A percentile compares a stretch with the other conserved stretches of the same genome.
These are phyloP conservation scores for Cnidoscolus chayamansa DNA, from an alignment of 441 rosid species.

Conservation along the genomic window DNA sequence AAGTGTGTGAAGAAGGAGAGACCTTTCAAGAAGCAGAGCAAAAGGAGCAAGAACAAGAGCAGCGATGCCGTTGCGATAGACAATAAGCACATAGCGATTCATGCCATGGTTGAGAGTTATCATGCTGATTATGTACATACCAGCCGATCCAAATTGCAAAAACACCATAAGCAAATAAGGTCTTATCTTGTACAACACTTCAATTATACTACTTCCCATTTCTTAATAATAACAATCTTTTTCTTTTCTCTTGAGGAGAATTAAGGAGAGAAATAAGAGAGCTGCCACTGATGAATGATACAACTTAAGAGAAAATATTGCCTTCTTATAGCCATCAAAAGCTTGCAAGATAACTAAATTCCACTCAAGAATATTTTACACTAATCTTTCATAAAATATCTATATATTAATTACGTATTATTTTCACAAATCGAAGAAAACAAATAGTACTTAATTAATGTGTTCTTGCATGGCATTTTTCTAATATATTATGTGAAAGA, in stretches of 20 bases:
- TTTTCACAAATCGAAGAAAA: neutral
- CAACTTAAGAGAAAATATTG: neutral
- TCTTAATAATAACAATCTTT: neutral
- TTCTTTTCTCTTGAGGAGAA: neutral
- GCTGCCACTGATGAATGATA: slow-evolving; percentile 1
- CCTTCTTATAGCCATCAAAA: slow-evolving; percentile 16
- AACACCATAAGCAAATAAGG: slow-evolving; percentile 62
- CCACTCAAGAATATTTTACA: slow-evolving; percentile 14
- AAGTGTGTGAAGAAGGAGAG: neutral
- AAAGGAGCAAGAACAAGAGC: slow-evolving; percentile 68
- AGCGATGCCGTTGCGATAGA: slow-evolving; percentile 61
- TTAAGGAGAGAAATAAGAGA: neutral
- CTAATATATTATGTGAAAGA: neutral
- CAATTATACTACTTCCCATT: slow-evolving; percentile 7
- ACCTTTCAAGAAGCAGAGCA: slow-evolving; percentile 73
- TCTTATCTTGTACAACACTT: slow-evolving; percentile 20
- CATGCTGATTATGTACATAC: slow-evolving; percentile 55
- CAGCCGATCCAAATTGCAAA: slow-evolving; percentile 67
- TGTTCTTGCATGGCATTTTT: neutral
- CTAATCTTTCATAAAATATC: neutral
- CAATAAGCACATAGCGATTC: slow-evolving; percentile 57
- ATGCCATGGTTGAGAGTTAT: slow-evolving; percentile 61
- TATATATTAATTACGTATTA: neutral
- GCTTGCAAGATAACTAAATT: neutral
- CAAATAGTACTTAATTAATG: neutral